Evolutionary conservation across 192 early-diverging fungal species (phyloP).

Genomic region (Lunasporangiospora selenospora): DNA sequence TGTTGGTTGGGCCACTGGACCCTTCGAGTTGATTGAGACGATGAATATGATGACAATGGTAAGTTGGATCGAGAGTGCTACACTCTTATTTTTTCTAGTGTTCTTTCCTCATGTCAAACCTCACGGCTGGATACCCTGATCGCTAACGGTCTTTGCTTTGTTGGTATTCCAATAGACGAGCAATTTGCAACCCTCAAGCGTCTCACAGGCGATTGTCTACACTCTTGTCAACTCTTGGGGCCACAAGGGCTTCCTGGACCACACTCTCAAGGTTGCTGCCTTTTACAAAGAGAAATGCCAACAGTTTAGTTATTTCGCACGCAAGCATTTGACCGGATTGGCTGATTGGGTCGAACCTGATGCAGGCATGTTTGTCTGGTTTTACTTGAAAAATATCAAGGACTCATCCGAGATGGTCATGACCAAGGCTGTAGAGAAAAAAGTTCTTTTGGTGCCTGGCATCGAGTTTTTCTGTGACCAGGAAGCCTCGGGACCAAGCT

Average conservation of each 20-base stretch:
- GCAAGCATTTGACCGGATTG: constrained; percentile 65
- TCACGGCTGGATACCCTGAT: not conserved
- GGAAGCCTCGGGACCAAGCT: constrained; percentile 49
- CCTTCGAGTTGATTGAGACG: constrained; percentile 71
- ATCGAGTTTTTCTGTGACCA: constrained; percentile 51
- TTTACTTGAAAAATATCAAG: constrained; percentile 56
- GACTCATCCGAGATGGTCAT: constrained; percentile 66
- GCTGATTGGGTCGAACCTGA: constrained; percentile 66
- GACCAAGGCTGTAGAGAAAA: constrained; percentile 67
- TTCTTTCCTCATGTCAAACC: not conserved
- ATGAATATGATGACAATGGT: constrained; percentile 80
- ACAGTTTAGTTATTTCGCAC: constrained; percentile 66
- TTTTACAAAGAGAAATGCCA: constrained; percentile 81
- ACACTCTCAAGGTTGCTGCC: constrained; percentile 68
- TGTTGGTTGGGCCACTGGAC: constrained; percentile 80
- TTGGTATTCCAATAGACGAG: constrained; percentile 63
- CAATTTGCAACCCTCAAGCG: constrained; percentile 83
- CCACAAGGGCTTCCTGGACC: constrained; percentile 77
- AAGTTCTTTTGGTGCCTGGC: constrained; percentile 78
- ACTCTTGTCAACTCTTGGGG: constrained; percentile 82
- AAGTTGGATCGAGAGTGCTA: not conserved
- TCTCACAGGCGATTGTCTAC: constrained; percentile 80
- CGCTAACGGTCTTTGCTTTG: not conserved
- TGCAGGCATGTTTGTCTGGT: constrained; percentile 96
- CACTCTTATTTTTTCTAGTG: not conserved